These are phyloP conservation scores for Gossypium davidsonii DNA, from an alignment of 441 rosid genomes.

Conservation along the genomic window DNA sequence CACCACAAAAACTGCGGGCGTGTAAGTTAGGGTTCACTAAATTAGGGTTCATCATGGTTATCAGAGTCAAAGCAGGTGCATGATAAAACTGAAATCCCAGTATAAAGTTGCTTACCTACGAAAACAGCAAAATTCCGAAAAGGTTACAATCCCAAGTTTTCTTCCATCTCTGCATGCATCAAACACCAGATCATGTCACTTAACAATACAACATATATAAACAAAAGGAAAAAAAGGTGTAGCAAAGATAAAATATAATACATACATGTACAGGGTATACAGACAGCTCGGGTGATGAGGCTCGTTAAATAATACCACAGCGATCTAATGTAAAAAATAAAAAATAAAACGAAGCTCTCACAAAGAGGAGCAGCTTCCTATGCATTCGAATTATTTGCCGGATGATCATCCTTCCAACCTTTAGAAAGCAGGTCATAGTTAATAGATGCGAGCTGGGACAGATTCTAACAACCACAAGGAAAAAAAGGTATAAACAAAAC, in stretches of 20 bases:
- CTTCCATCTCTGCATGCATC: conserved; percentile 40
- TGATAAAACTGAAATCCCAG: conserved; percentile 24
- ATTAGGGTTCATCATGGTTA: conserved; percentile 9
- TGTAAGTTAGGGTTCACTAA: conserved; percentile 8
- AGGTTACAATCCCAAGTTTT: conserved; percentile 25
- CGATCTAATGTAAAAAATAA: conserved; percentile 16
- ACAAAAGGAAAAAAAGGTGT: neutral
- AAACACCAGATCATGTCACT: neutral
- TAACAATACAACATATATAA: neutral
- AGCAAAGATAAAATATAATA: conserved; percentile 20
- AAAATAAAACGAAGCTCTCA: conserved; percentile 10
- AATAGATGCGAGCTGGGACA: conserved; percentile 93
- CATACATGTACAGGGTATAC: conserved; percentile 63
- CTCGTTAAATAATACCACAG: conserved; percentile 18
- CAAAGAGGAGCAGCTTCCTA: conserved; percentile 20
- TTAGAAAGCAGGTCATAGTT: conserved; percentile 95
- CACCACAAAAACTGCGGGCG: conserved; percentile 13
- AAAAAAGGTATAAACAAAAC: neutral
- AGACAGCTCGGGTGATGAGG: conserved; percentile 24
- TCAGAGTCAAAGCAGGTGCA: conserved; percentile 18
- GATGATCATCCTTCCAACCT: conserved; percentile 88
- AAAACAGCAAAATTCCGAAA: conserved; percentile 30
- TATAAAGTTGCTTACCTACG: conserved; percentile 25
- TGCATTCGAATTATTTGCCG: conserved; percentile 40
- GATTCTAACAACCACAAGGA: conserved; percentile 46